These are phyloP conservation scores for Pinus tabuliformis DNA, from an alignment of 75 land plant genomes.

Conservation along the genomic window DNA sequence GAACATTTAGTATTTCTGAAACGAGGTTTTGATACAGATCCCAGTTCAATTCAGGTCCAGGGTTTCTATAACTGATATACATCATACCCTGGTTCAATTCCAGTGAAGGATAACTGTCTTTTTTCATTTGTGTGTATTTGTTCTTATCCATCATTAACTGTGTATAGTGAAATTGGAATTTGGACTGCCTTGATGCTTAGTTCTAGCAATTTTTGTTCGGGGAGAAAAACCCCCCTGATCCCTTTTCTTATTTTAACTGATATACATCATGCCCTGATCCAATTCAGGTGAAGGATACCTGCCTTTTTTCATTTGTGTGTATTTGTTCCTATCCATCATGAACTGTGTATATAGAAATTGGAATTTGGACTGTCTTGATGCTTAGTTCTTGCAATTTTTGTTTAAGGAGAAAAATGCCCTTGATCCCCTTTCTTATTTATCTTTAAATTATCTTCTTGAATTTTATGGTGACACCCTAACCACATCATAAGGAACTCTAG, in stretches of 20 bases:
- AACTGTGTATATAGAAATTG: too few relatives aligned
- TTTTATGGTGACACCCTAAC: not conserved
- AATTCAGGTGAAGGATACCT: not conserved
- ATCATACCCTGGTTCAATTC: not conserved
- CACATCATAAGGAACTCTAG: not conserved
- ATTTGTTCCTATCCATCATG: not conserved
- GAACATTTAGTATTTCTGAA: not conserved
- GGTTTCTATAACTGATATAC: not conserved
- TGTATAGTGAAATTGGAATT: too few relatives aligned
- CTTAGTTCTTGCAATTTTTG: too few relatives aligned
- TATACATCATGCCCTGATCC: not conserved
- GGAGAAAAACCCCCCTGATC: too few relatives aligned
- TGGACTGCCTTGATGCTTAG: too few relatives aligned
- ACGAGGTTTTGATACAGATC: not conserved
- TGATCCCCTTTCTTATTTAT: too few relatives aligned
- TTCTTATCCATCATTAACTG: not conserved
- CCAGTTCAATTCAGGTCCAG: conserved; percentile 1
- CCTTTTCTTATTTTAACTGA: not conserved
- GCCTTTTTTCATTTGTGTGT: not conserved
- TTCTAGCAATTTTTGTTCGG: too few relatives aligned
- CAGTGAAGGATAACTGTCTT: not conserved
- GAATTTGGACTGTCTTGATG: too few relatives aligned
- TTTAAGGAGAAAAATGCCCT: too few relatives aligned
- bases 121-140: not conserved
- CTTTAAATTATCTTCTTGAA: too few relatives aligned